Conservation (phyloP, 306 rosid species). For the Heteromeles arbutifolia region DNA sequence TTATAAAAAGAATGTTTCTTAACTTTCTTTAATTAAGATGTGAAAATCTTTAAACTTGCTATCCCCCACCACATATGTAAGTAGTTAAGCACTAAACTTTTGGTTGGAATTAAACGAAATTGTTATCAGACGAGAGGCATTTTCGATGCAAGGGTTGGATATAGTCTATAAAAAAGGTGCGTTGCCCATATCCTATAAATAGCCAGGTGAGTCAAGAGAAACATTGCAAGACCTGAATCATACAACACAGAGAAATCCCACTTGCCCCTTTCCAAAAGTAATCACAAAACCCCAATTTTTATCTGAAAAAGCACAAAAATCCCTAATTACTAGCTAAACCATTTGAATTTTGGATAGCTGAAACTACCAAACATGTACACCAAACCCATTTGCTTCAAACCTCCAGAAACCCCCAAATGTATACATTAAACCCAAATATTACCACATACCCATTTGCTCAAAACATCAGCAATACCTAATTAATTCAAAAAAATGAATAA, state of each 20-base stretch:
- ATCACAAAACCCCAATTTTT: neutral
- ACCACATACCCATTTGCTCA: neutral
- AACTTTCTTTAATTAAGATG: too few species aligned
- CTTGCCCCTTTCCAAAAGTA: neutral
- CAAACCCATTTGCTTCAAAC: slow-evolving; percentile 1
- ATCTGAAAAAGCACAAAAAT: neutral
- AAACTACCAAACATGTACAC: neutral
- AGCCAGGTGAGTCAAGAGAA: neutral
- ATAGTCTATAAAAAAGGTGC: neutral
- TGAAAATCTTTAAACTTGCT: too few species aligned
- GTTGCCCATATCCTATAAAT: neutral
- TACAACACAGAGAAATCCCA: neutral
- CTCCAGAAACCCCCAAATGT: neutral
- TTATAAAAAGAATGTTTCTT: neutral
- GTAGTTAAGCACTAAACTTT: neutral
- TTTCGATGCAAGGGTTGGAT: neutral
- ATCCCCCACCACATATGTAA: too few species aligned
- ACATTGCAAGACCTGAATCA: neutral
- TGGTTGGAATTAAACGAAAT: neutral
- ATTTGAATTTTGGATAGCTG: neutral
- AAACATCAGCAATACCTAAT: slow-evolving; percentile 12
- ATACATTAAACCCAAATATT: neutral
- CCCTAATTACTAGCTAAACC: neutral
- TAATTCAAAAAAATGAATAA: neutral
- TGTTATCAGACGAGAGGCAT: neutral